phyloP scores from a whole-genome alignment of 1,284 basidiomycete species.

The Earliella scabrosa region DNA sequence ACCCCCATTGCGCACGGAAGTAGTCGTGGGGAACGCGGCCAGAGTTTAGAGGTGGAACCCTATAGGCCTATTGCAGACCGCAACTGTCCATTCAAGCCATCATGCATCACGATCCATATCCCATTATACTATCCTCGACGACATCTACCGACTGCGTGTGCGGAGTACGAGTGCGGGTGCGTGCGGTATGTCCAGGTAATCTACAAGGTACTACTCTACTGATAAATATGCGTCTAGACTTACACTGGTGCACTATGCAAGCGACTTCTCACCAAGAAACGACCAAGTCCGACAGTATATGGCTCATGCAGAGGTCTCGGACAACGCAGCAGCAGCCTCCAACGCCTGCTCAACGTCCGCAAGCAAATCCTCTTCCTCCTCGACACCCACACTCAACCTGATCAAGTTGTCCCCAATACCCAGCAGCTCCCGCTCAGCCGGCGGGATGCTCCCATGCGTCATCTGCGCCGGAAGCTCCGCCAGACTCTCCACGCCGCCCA shows the following conservation, averaged over 20 bases:
- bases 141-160: not conserved
- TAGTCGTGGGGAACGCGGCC: too few relatives aligned
- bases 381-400: conserved; percentile 86
- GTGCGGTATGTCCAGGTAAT: not conserved
- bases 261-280: not conserved
- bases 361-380: conserved; percentile 86
- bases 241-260: conserved; percentile 1
- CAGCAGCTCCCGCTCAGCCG: conserved; percentile 66
- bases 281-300: not conserved
- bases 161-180: not conserved
- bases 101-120: too few relatives aligned
- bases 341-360: conserved; percentile 69
- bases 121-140: not conserved
- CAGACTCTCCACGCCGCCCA: conserved; percentile 92
- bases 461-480: conserved; percentile 85
- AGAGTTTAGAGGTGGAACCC: too few relatives aligned
- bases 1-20: too few relatives aligned
- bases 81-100: too few relatives aligned
- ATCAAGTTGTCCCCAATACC: conserved; percentile 87
- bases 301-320: conserved; percentile 2
- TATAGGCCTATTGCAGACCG: too few relatives aligned
- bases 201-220: not conserved
- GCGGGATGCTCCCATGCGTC: conserved; percentile 84
- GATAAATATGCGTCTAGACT: conserved; percentile 5
- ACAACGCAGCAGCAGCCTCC: conserved; percentile 41